Conservation (phyloP, 768 basidiomycete genomes). For the Tylopilus intermedius region DNA sequence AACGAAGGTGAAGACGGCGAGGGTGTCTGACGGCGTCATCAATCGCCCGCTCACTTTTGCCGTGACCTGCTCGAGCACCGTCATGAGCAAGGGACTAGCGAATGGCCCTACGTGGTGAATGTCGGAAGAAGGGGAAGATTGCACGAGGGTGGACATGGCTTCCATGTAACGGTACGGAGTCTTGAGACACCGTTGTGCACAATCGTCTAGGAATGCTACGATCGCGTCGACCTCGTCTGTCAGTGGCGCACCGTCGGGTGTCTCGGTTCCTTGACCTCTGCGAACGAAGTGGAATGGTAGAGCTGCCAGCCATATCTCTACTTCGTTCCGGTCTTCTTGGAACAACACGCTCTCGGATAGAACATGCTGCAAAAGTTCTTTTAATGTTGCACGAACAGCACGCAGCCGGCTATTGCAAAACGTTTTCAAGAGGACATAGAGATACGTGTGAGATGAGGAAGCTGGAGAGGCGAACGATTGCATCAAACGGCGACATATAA, state of each 20-base stretch:
- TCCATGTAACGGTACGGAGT: conserved; percentile 87
- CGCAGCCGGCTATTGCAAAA: conserved; percentile 47
- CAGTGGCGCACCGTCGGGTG: conserved; percentile 50
- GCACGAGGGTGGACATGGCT: conserved; percentile 42
- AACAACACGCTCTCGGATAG: conserved; percentile 74
- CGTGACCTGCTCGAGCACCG: conserved; percentile 70
- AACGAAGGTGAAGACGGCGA: conserved; percentile 59
- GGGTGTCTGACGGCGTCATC: conserved; percentile 53
- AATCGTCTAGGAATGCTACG: conserved; percentile 77
- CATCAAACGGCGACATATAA: background rate
- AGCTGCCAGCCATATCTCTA: conserved; percentile 66
- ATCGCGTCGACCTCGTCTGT: conserved; percentile 54
- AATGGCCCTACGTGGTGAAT: conserved; percentile 28
- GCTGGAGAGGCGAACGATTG: conserved; percentile 22
- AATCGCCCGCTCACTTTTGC: conserved; percentile 59
- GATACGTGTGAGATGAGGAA: conserved; percentile 54
- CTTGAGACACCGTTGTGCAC: conserved; percentile 73
- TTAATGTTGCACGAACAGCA: conserved; percentile 50
- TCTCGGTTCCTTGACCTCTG: conserved; percentile 33
- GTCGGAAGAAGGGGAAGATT: conserved; percentile 7
- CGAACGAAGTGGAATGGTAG: conserved; percentile 43
- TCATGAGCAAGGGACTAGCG: conserved; percentile 75
- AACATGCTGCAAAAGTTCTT: conserved; percentile 54
- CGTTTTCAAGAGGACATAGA: conserved; percentile 67
- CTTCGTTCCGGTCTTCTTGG: conserved; percentile 68